A percentile compares a stretch with the other conserved stretches of the same genome.
Conservation (phyloP, 192 early-diverging fungal species). For the Entomortierella chlamydospora region DNA sequence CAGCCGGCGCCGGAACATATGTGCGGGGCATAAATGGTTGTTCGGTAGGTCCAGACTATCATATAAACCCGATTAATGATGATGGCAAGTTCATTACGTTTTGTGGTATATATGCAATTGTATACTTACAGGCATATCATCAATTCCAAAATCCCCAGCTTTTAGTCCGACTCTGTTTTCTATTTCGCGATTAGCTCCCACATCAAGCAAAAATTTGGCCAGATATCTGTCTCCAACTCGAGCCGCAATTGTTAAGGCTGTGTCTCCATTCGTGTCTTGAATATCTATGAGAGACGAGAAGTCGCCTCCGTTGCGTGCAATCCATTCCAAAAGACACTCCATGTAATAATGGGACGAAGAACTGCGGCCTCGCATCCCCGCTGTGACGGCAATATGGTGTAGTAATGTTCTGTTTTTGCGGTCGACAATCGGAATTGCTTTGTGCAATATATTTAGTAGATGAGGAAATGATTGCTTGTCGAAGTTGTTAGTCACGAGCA, state of each 20-base stretch:
- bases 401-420: constrained; percentile 82
- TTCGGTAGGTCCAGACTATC: constrained; percentile 23
- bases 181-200: constrained; percentile 81
- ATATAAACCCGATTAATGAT: constrained; percentile 1
- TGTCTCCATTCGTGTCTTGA: constrained; percentile 82
- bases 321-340: constrained; percentile 83
- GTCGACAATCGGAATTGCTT: constrained; percentile 79
- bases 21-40: constrained; percentile 28
- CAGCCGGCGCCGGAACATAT: constrained; percentile 8
- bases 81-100: background rate
- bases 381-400: constrained; percentile 88
- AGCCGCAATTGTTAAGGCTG: constrained; percentile 91
- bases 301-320: constrained; percentile 58
- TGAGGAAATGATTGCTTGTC: constrained; percentile 84
- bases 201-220: constrained; percentile 75
- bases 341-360: constrained; percentile 89
- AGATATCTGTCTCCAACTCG: constrained; percentile 77
- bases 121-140: constrained; percentile 39
- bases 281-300: constrained; percentile 67
- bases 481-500: constrained; percentile 87
- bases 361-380: constrained; percentile 73
- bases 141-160: constrained; percentile 77
- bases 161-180: constrained; percentile 82
- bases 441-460: constrained; percentile 77
- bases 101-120: no score